These are phyloP conservation scores for Fusarium equiseti DNA, from an alignment of 2,329 filamentous ascomycete genomes.

Conservation along the genomic window DNA sequence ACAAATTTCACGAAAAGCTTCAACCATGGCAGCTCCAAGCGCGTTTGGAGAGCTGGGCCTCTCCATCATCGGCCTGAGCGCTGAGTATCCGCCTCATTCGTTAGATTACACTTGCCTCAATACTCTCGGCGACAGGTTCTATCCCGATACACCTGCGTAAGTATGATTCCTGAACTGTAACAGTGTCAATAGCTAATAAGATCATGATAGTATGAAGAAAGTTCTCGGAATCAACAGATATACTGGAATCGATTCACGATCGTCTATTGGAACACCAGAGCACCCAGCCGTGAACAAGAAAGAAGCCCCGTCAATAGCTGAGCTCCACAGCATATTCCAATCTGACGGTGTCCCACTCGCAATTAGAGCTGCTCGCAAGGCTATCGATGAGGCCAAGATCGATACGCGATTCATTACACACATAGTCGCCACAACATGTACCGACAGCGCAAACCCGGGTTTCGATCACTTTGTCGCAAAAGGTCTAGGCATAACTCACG, in stretches of 20 bases:
- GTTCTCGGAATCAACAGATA: constrained; percentile 72
- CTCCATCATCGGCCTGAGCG: constrained; percentile 69
- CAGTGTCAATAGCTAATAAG: background rate
- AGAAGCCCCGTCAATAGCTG: constrained; percentile 63
- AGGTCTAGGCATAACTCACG: constrained; percentile 66
- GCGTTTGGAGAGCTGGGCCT: constrained; percentile 66
- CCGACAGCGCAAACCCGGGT: constrained; percentile 76
- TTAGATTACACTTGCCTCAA: constrained; percentile 65
- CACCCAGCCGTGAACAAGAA: constrained; percentile 71
- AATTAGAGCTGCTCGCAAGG: constrained; percentile 66
- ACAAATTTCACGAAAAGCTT: constrained; percentile 7
- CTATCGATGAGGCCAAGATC: constrained; percentile 66
- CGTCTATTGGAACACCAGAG: constrained; percentile 70
- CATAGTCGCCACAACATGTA: constrained; percentile 75
- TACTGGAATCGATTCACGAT: constrained; percentile 73
- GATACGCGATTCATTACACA: constrained; percentile 70
- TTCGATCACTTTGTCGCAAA: constrained; percentile 75
- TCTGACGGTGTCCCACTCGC: constrained; percentile 69
- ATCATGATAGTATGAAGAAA: constrained; percentile 66
- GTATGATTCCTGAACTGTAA: constrained; percentile 39
- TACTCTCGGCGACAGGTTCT: constrained; percentile 66
- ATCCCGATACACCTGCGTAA: constrained; percentile 70
- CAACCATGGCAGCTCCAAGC: constrained; percentile 57
- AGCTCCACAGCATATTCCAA: constrained; percentile 68
- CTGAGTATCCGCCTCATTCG: constrained; percentile 69